Conservation (phyloP, 768 basidiomycete genomes). For the Gelatoporia subvermispora region DNA sequence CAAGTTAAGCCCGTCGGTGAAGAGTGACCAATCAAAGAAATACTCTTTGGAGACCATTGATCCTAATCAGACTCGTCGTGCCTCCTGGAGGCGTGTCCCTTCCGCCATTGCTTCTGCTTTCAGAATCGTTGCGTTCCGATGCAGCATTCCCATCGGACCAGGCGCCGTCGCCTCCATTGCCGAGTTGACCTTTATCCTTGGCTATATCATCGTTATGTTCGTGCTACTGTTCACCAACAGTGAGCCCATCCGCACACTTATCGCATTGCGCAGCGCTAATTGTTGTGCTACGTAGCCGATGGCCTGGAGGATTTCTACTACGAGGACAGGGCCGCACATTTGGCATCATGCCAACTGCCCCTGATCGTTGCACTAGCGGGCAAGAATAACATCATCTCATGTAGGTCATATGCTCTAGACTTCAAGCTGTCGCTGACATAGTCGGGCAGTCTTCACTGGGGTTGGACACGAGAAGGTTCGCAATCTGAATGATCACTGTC, state of each 20-base stretch:
- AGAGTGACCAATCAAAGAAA: constrained; percentile 10
- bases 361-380: constrained; percentile 50
- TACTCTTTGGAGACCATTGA: constrained; percentile 5
- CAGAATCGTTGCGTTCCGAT: constrained; percentile 46
- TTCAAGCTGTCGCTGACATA: too few species aligned
- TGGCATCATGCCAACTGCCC: constrained; percentile 44
- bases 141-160: constrained; percentile 40
- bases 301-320: constrained; percentile 19
- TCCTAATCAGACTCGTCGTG: constrained; percentile 11
- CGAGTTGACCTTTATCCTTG: constrained; percentile 42
- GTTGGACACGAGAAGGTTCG: constrained; percentile 43
- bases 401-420: constrained; percentile 20
- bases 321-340: constrained; percentile 33
- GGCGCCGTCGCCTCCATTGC: constrained; percentile 30
- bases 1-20: not conserved
- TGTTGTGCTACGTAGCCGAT: constrained; percentile 7
- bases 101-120: constrained; percentile 38
- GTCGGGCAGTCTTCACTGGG: constrained; percentile 44
- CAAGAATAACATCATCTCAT: constrained; percentile 55
- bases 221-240: constrained; percentile 41
- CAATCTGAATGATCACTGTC: constrained; percentile 5
- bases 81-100: constrained; percentile 29
- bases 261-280: not conserved
- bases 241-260: constrained; percentile 22
- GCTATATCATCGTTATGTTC: constrained; percentile 42